These are phyloP conservation scores for Petrea volubilis DNA, from an alignment of 257 asterid species.

Conservation along the genomic window DNA sequence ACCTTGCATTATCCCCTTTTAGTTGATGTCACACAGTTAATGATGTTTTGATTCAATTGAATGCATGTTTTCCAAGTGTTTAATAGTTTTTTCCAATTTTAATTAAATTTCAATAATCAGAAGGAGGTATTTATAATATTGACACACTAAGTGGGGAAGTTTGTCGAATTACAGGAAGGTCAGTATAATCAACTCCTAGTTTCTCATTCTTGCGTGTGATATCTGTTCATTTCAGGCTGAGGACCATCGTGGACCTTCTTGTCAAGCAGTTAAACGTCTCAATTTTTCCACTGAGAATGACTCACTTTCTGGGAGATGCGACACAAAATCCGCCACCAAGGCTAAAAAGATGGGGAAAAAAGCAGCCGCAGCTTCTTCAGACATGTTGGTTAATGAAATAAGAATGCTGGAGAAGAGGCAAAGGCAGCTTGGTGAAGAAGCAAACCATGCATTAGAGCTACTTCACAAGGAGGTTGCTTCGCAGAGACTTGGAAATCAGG, in stretches of 20 bases:
- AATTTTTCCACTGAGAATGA: slow-evolving; percentile 52
- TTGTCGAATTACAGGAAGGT: no score
- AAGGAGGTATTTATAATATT: no score
- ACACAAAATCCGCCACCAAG: slow-evolving; percentile 27
- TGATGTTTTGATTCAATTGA: no score
- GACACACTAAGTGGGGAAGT: no score
- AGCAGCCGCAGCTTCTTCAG: slow-evolving; percentile 55
- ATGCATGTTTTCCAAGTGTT: no score
- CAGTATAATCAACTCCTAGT: no score
- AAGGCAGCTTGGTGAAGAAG: slow-evolving; percentile 94
- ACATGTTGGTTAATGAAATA: slow-evolving; percentile 70
- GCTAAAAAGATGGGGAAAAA: slow-evolving; percentile 47
- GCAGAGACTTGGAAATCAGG: slow-evolving; percentile 70
- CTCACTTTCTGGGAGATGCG: slow-evolving; percentile 31
- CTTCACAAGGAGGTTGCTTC: slow-evolving; percentile 92
- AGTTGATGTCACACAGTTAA: no score
- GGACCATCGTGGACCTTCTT: slow-evolving; percentile 63
- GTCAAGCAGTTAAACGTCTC: slow-evolving; percentile 74
- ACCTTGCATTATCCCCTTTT: no score
- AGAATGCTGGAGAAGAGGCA: slow-evolving; percentile 86
- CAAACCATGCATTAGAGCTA: slow-evolving; percentile 85
- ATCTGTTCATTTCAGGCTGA: slow-evolving; percentile 56
- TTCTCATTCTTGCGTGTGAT: background rate
- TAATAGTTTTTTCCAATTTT: no score
- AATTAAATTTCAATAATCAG: no score